A percentile compares a stretch with the other conserved stretches of the same genome.
phyloP scores from a whole-genome alignment of 345 rosid genomes.

The Bruguiera sexangula region DNA sequence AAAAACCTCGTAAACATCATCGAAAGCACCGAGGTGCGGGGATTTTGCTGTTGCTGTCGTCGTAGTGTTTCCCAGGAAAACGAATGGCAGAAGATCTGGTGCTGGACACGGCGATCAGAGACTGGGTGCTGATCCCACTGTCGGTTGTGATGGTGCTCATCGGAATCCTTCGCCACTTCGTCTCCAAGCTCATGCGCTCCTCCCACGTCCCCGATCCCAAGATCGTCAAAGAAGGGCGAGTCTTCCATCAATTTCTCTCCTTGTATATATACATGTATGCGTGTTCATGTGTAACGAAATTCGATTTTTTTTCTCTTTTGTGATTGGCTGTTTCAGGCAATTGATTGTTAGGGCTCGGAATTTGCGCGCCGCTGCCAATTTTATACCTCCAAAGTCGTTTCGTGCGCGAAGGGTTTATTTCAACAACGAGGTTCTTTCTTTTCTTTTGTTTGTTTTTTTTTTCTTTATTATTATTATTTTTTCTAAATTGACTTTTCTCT shows the following conservation, averaged over 20 bases:
- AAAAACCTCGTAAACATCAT: too few species aligned
- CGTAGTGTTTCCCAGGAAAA: too few species aligned
- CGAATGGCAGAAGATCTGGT: conserved; percentile 93
- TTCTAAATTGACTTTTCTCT: neutral
- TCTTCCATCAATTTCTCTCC: neutral
- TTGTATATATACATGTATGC: too few species aligned
- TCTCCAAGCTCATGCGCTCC: conserved; percentile 84
- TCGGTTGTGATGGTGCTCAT: conserved; percentile 93
- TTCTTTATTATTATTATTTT: too few species aligned
- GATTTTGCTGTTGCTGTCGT: too few species aligned
- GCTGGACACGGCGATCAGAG: conserved; percentile 91
- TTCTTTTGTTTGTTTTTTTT: neutral
- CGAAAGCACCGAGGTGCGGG: too few species aligned
- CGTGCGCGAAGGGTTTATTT: conserved; percentile 78
- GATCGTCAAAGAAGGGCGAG: conserved; percentile 77
- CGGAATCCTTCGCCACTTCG: conserved; percentile 86
- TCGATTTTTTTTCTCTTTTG: neutral
- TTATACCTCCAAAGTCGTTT: conserved; percentile 76
- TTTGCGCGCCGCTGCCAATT: conserved; percentile 83
- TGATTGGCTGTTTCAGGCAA: conserved; percentile 46
- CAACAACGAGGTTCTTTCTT: conserved; percentile 68
- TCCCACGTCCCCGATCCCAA: conserved; percentile 76
- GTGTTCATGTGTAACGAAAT: too few species aligned
- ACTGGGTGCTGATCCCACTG: conserved; percentile 89
- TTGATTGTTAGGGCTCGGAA: conserved; percentile 82